These are phyloP conservation scores for Saccharum hybrid DNA, from an alignment of 202 grass and related monocot genomes.

Conservation along the genomic window DNA sequence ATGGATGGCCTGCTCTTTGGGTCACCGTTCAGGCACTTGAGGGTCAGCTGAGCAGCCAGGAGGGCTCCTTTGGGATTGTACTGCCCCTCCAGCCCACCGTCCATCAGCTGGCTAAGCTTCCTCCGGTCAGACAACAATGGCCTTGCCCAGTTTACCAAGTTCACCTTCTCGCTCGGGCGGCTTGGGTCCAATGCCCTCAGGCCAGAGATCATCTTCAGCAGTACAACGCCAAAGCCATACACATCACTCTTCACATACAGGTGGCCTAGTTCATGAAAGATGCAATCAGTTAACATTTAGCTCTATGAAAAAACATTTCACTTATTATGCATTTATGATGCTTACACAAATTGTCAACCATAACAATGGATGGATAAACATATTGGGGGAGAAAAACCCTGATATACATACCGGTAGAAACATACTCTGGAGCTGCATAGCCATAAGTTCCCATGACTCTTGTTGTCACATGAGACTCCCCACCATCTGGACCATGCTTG, in stretches of 20 bases:
- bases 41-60: constrained; percentile 66
- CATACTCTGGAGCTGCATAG: constrained; percentile 89
- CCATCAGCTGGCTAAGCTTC: constrained; percentile 73
- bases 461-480: constrained; percentile 86
- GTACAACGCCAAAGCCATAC: constrained; percentile 79
- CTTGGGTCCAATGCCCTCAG: constrained; percentile 63
- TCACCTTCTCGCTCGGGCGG: constrained; percentile 50
- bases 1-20: constrained; percentile 80
- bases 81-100: constrained; percentile 67
- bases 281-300: background rate
- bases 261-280: constrained; percentile 59
- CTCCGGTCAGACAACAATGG: constrained; percentile 66
- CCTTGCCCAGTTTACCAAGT: constrained; percentile 74
- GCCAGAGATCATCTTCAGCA: constrained; percentile 82
- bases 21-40: constrained; percentile 66
- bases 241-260: constrained; percentile 96
- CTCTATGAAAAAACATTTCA: background rate
- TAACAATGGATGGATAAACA: background rate
- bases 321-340: background rate
- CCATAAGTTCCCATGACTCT: constrained; percentile 90
- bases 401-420: constrained; percentile 66
- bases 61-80: constrained; percentile 67
- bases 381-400: constrained; percentile 36
- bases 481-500: constrained; percentile 75
- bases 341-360: background rate